Evolutionary conservation across 352 stramenopile genomes (phyloP).

Genomic region (Phytophthora rubi): DNA sequence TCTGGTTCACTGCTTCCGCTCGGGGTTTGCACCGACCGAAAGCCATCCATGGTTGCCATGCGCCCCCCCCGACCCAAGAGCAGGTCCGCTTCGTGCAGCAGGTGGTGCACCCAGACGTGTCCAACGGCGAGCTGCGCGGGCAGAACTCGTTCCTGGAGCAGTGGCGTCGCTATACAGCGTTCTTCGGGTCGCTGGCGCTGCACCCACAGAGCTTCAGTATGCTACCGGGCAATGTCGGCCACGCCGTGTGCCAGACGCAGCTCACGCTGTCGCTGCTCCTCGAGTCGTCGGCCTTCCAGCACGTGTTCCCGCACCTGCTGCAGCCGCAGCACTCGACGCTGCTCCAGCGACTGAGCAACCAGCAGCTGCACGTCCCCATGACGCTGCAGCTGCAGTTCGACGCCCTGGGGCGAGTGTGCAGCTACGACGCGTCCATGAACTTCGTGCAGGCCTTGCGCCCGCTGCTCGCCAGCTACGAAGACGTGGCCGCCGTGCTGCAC

Average conservation of each 20-base stretch:
- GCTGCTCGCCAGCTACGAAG: constrained; percentile 26
- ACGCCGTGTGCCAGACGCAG: constrained; percentile 15
- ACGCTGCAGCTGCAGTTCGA: constrained; percentile 29
- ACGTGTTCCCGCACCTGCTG: constrained; percentile 16
- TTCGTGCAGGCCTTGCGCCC: constrained; percentile 21
- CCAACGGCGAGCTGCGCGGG: constrained; percentile 15
- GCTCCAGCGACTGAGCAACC: constrained; percentile 1
- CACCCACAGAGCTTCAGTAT: constrained; percentile 8
- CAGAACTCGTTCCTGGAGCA: constrained; percentile 40
- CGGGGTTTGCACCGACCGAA: constrained; percentile 17
- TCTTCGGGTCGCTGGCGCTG: constrained; percentile 20
- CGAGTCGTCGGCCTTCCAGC: constrained; percentile 5
- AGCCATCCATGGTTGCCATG: constrained; percentile 16
- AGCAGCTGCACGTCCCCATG: constrained; percentile 16
- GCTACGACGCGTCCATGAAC: constrained; percentile 15
- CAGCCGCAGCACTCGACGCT: constrained; percentile 12
- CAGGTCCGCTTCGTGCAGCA: constrained; percentile 35
- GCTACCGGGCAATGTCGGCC: neutral
- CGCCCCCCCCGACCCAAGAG: neutral
- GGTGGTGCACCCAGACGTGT: constrained; percentile 14
- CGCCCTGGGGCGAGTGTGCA: constrained; percentile 4
- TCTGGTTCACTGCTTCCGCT: constrained; percentile 35
- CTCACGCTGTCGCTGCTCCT: constrained; percentile 21
- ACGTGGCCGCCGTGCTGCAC: constrained; percentile 26
- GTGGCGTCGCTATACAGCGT: constrained; percentile 32